Percentiles rank a stretch among this genome's conserved stretches.
phyloP scores from a whole-genome alignment of 768 basidiomycete genomes.

The Trametes cubensis region DNA sequence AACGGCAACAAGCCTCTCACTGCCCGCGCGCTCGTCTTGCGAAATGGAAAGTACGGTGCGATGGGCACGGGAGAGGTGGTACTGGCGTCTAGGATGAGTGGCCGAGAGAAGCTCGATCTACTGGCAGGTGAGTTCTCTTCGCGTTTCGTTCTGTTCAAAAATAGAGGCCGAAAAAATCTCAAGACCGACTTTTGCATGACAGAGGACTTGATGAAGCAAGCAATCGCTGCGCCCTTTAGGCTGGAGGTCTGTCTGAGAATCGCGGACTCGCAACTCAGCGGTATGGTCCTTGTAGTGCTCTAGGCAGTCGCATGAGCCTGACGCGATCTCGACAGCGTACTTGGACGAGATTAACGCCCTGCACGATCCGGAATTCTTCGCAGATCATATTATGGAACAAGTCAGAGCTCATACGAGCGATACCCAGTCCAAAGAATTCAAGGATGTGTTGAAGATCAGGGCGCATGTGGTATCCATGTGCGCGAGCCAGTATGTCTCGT shows the following conservation, averaged over 20 bases:
- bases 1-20: slow-evolving; percentile 63
- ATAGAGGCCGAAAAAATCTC: neutral
- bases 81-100: slow-evolving; percentile 60
- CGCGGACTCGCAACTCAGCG: slow-evolving; percentile 72
- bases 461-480: slow-evolving; percentile 23
- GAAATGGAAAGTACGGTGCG: slow-evolving; percentile 75
- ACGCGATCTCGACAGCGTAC: slow-evolving; percentile 46
- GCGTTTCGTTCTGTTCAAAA: no score
- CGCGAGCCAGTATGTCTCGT: slow-evolving; percentile 25
- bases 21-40: slow-evolving; percentile 69
- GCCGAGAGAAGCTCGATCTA: slow-evolving; percentile 80
- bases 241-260: slow-evolving; percentile 66
- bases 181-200: neutral
- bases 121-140: slow-evolving; percentile 58
- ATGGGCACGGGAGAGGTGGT: slow-evolving; percentile 71
- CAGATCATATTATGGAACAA: slow-evolving; percentile 56
- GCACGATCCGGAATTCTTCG: slow-evolving; percentile 67
- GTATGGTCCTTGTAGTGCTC: slow-evolving; percentile 42
- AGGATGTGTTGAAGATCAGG: slow-evolving; percentile 14
- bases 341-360: slow-evolving; percentile 71
- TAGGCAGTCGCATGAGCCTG: slow-evolving; percentile 7
- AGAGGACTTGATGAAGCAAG: slow-evolving; percentile 73
- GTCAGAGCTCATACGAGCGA: slow-evolving; percentile 52
- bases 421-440: slow-evolving; percentile 1
- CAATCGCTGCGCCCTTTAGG: slow-evolving; percentile 65